Evolutionary conservation across 2,329 filamentous ascomycete species (phyloP).

Genomic region (Arthroderma sp.): DNA sequence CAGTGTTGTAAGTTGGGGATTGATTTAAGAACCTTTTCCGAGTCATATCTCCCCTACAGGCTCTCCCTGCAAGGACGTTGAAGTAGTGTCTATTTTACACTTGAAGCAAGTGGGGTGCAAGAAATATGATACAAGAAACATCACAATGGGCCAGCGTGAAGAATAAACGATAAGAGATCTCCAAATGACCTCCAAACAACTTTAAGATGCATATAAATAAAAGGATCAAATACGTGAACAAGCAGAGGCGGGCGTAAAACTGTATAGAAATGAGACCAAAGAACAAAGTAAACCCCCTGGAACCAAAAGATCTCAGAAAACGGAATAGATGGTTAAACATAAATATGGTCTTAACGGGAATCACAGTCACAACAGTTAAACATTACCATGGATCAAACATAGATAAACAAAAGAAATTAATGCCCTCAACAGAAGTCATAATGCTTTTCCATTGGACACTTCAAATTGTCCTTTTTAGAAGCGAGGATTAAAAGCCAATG

Average conservation of each 20-base stretch:
- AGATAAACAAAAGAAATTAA: neutral
- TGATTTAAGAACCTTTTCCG: neutral
- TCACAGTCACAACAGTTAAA: constrained; percentile 1
- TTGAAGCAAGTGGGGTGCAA: constrained; percentile 1
- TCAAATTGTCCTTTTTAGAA: neutral
- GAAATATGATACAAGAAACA: constrained; percentile 4
- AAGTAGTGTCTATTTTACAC: constrained; percentile 1
- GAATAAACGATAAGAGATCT: neutral
- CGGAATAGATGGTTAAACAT: constrained; percentile 3
- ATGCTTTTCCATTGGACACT: neutral
- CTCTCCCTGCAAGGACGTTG: neutral
- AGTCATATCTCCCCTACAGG: neutral
- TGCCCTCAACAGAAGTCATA: neutral
- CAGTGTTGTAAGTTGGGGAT: neutral
- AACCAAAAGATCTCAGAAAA: constrained; percentile 3
- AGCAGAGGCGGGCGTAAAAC: neutral
- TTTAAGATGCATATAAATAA: neutral
- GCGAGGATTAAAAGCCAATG: neutral
- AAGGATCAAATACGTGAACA: neutral
- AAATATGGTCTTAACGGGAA: constrained; percentile 2
- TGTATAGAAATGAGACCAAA: constrained; percentile 2
- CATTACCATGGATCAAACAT: constrained; percentile 2
- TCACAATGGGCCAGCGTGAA: neutral
- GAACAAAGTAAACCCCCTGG: constrained; percentile 2
- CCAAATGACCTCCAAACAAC: neutral